Evolutionary conservation across 352 stramenopile species (phyloP), one percentile per base, ranked within the genome.

Genomic region (Blastocystis hominis): DNA sequence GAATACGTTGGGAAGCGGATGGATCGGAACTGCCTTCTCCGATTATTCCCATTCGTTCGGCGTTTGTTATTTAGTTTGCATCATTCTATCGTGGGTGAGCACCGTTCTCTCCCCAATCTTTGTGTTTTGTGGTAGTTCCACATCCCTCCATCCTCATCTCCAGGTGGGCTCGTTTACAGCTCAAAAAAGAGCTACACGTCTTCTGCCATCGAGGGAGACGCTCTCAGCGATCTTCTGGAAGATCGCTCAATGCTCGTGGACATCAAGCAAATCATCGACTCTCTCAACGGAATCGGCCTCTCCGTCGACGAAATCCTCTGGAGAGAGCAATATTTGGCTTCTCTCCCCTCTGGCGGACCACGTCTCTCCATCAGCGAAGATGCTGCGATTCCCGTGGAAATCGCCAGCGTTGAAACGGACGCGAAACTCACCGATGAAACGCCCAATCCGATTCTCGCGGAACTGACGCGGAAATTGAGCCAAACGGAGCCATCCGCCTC

Each of bases 61-160:
- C 30, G 44, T 80, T 54, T 80, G 70, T 64, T 80, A 80, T 62
- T 44, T 80, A 24, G 70, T 80, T 30, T 80, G 70, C 44, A 63
- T 80, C 13, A 64, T 80, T 38, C 46, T 80, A 42, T 80, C 70
- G 7, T 80, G 70, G 70, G 40, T 64, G 10, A 80, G 70, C 63
- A 64, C 50, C 17, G 55, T 80, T n/a, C 30, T 80, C 7, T 80
- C 70, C 38, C 70, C 70, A 7, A 62, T 46, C 15, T 80, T 80
- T 44, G 70, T 80, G 62, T 80, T 80, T 44, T 61, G 10, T n/a
- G 70, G 70, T 80, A 80, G 5, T 9, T 30, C 34, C n/a, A 10
- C 3, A 44, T 63, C 9, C 36, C 40, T 42, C 42, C 15, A n/a
- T n/a, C 3, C 55, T 80, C 20, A 62, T 42, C 3, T 34, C 24